Evolutionary conservation across 768 basidiomycete genomes (phyloP).

Genomic region (Tricholoma furcatifolium): DNA sequence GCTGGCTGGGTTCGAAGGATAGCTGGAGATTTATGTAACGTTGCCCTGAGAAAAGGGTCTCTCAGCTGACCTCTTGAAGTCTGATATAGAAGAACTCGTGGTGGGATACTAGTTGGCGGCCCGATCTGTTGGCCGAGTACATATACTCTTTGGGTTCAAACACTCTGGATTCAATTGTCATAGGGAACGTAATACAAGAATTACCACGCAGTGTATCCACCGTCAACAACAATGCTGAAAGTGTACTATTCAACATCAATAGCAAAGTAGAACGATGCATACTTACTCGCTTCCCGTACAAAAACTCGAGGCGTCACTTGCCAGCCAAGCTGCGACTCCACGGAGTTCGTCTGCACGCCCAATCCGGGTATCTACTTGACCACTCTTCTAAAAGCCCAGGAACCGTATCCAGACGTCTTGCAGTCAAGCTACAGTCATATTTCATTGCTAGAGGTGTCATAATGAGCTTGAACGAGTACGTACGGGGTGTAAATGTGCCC

Average conservation of each 20-base stretch:
- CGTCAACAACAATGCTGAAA: not conserved
- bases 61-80: conserved; percentile 1
- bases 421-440: conserved; percentile 45
- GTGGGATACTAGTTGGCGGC: not conserved
- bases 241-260: not conserved
- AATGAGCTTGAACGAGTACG: not conserved
- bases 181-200: no score
- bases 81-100: not conserved
- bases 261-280: conserved; percentile 11
- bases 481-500: conserved; percentile 54
- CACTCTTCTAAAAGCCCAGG: conserved; percentile 46
- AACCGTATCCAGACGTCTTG: conserved; percentile 44
- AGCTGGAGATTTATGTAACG: not conserved
- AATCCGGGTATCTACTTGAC: conserved; percentile 59
- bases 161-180: not conserved
- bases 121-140: not conserved
- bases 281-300: conserved; percentile 80
- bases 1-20: not conserved
- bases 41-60: conserved; percentile 3
- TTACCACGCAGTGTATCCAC: conserved; percentile 4
- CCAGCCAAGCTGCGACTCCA: conserved; percentile 68
- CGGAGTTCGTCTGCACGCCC: conserved; percentile 70
- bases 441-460: not conserved
- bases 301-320: conserved; percentile 71
- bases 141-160: not conserved